A percentile compares a stretch with the other conserved stretches of the same genome.
Evolutionary conservation across 345 rosid genomes (phyloP).

Genomic region (Eucalyptus guilfoylei): DNA sequence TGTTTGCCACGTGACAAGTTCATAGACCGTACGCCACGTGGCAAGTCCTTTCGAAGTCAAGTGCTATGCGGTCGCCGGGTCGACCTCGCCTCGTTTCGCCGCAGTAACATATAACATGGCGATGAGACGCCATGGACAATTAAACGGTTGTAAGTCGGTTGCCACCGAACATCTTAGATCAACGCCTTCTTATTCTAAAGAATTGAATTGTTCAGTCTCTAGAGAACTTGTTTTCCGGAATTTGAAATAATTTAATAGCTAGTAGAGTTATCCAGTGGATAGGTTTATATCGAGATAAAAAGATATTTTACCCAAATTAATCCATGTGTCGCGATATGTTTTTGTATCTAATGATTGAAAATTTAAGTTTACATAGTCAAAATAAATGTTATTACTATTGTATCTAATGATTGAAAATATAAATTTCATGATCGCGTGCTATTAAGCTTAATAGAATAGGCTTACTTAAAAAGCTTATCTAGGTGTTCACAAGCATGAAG

Average conservation of each 20-base stretch:
- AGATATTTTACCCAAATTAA: fast-evolving
- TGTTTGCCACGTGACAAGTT: too few relatives aligned
- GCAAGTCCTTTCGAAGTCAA: background rate
- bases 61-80: background rate
- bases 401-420: too few relatives aligned
- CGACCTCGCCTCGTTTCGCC: background rate
- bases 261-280: fast-evolving
- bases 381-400: background rate
- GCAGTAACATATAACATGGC: background rate
- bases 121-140: background rate
- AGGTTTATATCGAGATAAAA: fast-evolving
- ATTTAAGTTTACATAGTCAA: background rate
- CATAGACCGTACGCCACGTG: background rate
- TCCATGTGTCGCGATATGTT: fast-evolving
- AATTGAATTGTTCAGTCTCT: too few relatives aligned
- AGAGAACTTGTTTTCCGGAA: background rate
- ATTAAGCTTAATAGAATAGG: fast-evolving
- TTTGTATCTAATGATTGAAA: too few relatives aligned
- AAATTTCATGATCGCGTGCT: fast-evolving
- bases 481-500: fast-evolving
- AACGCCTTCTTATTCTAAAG: background rate
- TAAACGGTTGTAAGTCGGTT: background rate
- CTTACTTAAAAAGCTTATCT: background rate
- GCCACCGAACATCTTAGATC: background rate
- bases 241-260: background rate